phyloP scores from a whole-genome alignment of 306 rosid species.

The barrel medic (Medicago truncatula) region MtrunA17r5.0-ANR NC_053044.1:47296501-47297000 shows the following conservation, averaged over 20 bases:
- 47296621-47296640: constrained; percentile 85
- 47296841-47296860: constrained; percentile 37
- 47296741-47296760: constrained; percentile 67
- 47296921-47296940: constrained; percentile 66
- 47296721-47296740: constrained; percentile 33
- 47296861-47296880: constrained; percentile 11
- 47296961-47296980: constrained; percentile 88
- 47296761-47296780: constrained; percentile 78
- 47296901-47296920: constrained; percentile 80
- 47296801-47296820: constrained; percentile 60
- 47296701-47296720: constrained; percentile 74
- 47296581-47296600: constrained; percentile 57
- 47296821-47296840: constrained; percentile 53
- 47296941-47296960: constrained; percentile 57
- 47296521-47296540: no score
- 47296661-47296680: constrained; percentile 76
- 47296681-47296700: constrained; percentile 83
- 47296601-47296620: constrained; percentile 73
- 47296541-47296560: constrained; percentile 62
- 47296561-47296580: constrained; percentile 69
- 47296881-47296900: constrained; percentile 72
- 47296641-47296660: constrained; percentile 76
- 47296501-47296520: no score
- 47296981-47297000: constrained; percentile 50
- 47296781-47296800: constrained; percentile 42